Percentiles rank a stretch among this genome's conserved stretches.
These are phyloP conservation scores for Emericellopsis atlantica DNA, from an alignment of 2,329 filamentous ascomycete genomes.

Conservation along the genomic window DNA sequence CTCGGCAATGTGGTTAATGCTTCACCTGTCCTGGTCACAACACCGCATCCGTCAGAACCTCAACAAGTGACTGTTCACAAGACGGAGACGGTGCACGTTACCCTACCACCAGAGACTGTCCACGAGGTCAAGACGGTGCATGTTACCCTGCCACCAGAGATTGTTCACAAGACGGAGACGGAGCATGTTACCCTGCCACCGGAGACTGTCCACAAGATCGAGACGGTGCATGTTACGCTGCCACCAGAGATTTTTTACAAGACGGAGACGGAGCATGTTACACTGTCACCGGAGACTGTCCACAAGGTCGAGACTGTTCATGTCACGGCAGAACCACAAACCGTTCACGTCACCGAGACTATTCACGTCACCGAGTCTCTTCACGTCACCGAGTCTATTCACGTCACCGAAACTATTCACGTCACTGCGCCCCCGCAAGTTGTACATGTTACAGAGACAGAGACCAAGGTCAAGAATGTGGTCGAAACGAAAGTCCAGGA, in stretches of 20 bases:
- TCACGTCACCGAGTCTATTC: neutral
- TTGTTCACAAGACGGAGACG: neutral
- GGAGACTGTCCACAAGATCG: neutral
- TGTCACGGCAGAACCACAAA: neutral
- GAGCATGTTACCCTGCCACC: neutral
- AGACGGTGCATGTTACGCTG: neutral
- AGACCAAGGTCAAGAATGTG: neutral
- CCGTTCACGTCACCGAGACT: neutral
- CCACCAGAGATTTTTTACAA: neutral
- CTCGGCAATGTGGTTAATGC: too few relatives aligned
- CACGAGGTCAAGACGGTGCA: neutral
- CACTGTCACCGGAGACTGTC: neutral
- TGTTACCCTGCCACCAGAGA: neutral
- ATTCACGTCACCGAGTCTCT: neutral
- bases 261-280: neutral
- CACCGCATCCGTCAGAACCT: neutral
- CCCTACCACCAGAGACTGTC: neutral
- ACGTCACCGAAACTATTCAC: neutral
- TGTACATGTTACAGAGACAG: neutral
- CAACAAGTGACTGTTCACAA: neutral
- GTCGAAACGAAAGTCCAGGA: neutral
- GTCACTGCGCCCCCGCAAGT: neutral
- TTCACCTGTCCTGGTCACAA: too few relatives aligned
- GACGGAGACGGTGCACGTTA: too few relatives aligned
- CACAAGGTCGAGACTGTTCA: neutral